Evolutionary conservation across 176 grass and related monocot genomes (phyloP).

Genomic region (Typha latifolia): DNA sequence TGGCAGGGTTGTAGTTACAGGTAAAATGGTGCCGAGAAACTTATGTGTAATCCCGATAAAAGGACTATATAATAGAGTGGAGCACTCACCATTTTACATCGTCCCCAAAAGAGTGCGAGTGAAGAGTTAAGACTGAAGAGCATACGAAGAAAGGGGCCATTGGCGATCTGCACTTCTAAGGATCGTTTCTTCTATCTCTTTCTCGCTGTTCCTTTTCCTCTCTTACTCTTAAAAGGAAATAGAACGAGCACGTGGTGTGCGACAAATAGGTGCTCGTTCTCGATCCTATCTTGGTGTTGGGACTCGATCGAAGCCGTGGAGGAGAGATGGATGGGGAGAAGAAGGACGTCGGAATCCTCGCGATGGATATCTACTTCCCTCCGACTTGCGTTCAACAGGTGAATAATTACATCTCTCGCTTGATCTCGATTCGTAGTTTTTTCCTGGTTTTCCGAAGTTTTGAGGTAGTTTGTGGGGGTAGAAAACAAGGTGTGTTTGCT

Average conservation of each 20-base stretch:
- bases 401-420: background rate
- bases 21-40: too few relatives aligned
- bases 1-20: too few relatives aligned
- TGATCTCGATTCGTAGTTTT: background rate
- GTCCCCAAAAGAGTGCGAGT: background rate
- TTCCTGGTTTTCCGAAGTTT: background rate
- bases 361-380: slow-evolving; percentile 12
- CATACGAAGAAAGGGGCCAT: background rate
- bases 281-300: background rate
- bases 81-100: too few relatives aligned
- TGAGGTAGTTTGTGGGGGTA: background rate
- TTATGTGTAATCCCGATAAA: too few relatives aligned
- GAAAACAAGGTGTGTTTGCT: too few relatives aligned
- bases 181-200: background rate
- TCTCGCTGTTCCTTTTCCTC: background rate
- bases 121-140: background rate
- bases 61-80: too few relatives aligned
- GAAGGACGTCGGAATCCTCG: slow-evolving; percentile 5
- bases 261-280: background rate
- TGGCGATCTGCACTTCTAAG: background rate
- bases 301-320: background rate
- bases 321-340: slow-evolving; percentile 1
- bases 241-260: background rate
- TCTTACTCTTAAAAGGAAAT: background rate
- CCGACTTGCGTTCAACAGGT: slow-evolving; percentile 4